phyloP scores from a whole-genome alignment of 192 early-diverging fungal species.

The Funneliformis geosporum region DNA sequence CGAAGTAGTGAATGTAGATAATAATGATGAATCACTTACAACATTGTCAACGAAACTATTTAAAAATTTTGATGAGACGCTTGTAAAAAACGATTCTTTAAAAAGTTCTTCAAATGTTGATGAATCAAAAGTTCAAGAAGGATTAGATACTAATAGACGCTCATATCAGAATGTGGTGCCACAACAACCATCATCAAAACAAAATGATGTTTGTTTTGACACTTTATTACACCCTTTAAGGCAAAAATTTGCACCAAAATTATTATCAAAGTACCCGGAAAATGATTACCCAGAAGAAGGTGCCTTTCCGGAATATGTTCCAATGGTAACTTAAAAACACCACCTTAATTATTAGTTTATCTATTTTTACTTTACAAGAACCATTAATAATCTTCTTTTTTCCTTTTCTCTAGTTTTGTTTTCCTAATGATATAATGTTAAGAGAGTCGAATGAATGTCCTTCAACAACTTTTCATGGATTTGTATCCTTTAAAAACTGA shows the following conservation, averaged over 20 bases:
- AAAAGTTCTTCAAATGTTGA: not conserved
- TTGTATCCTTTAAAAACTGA: conserved; percentile 33
- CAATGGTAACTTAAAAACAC: conserved; percentile 1
- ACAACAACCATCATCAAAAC: not conserved
- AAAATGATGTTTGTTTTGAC: not conserved
- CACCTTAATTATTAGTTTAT: not conserved
- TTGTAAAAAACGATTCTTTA: not conserved
- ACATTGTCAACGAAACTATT: not conserved
- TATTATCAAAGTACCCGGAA: conserved; percentile 4
- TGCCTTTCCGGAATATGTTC: conserved; percentile 17
- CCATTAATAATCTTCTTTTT: not conserved
- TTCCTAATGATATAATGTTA: conserved; percentile 42
- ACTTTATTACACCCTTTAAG: conserved; percentile 9
- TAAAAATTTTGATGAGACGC: not conserved
- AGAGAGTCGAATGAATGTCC: conserved; percentile 34
- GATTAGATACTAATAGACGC: not conserved
- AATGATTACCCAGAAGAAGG: conserved; percentile 21
- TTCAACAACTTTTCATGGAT: conserved; percentile 43
- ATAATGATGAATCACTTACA: not conserved
- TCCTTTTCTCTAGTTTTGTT: conserved; percentile 39
- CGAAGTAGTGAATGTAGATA: not conserved
- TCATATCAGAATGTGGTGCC: conserved; percentile 28
- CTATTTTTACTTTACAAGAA: not conserved
- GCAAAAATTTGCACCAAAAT: not conserved
- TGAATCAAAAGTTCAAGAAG: not conserved